A percentile compares a stretch with the other conserved stretches of the same genome.
These are phyloP conservation scores for Ogataea wickerhamii DNA, from an alignment of 805 yeast genomes.

Conservation along the genomic window DNA sequence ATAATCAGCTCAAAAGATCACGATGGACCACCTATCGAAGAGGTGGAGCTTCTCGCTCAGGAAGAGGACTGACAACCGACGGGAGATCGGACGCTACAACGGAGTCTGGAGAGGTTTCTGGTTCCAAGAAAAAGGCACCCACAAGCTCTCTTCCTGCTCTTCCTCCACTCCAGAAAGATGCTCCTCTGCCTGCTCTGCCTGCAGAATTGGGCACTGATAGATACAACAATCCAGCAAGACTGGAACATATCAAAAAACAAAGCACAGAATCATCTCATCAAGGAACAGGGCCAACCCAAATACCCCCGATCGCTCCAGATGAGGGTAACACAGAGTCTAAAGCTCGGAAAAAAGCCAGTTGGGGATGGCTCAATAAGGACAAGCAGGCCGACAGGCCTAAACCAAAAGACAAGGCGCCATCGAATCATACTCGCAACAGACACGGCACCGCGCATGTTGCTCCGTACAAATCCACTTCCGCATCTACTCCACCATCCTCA, in stretches of 20 bases:
- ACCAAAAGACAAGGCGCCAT: slow-evolving; percentile 16
- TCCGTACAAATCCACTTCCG: slow-evolving; percentile 1
- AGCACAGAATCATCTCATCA: not conserved
- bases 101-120: not conserved
- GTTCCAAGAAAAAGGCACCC: slow-evolving; percentile 10
- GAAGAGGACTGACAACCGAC: not conserved
- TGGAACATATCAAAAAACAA: not conserved
- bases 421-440: slow-evolving; percentile 27
- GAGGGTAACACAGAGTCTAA: slow-evolving; percentile 20
- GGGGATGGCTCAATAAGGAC: slow-evolving; percentile 19
- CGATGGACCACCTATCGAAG: slow-evolving; percentile 50
- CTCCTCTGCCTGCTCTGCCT: slow-evolving; percentile 19
- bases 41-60: slow-evolving; percentile 25
- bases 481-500: slow-evolving; percentile 3
- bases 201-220: not conserved
- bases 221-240: not conserved
- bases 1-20: slow-evolving; percentile 37
- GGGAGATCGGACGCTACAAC: not conserved
- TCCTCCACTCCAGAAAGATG: slow-evolving; percentile 10
- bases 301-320: slow-evolving; percentile 1
- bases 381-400: slow-evolving; percentile 6
- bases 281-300: not conserved
- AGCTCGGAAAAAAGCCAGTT: slow-evolving; percentile 11
- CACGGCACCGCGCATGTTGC: slow-evolving; percentile 24
- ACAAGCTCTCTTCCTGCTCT: slow-evolving; percentile 15